Evolutionary conservation across 768 basidiomycete species (phyloP), one percentile per base, ranked within the genome.

Genomic region (Myochromella boudieri): DNA sequence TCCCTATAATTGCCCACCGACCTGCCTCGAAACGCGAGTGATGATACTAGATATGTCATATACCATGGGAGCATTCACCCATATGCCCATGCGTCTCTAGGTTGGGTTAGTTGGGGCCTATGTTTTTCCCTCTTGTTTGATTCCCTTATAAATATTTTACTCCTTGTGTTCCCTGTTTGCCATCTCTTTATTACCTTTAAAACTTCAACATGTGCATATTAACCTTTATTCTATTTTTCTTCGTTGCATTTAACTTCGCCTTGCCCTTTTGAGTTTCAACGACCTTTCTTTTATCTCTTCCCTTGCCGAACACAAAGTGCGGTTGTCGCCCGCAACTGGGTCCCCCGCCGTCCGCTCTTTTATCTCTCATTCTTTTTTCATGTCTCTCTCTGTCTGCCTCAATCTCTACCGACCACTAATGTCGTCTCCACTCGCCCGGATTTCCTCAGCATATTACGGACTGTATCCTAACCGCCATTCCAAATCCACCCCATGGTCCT

Each of bases 111-210:
- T 65, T 77, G 78, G 77, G 78, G 81, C 77, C 81, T 71, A 81
- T 81, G 77, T 78, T 81, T 82, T 78, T 71, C 67, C 62, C 64
- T 67, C 76, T 67, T 74, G 77, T 77, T 76, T 76, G 71, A 52
- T 58, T 60, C 58, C 68, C 53, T 64, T 56, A 49, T 54, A 55
- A 46, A 48, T 55, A 53, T 64, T 65, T 57, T 63, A 62, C 58
- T 68, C 65, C 58, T 68, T 65, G 61, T 60, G 52, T 54, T 3
- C 56, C 61, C 49, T 49, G 52, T 66, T 68, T 62, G 59, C 55
- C 61, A 57, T 66, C 59, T 67, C 62, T 66, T 69, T 62, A 64
- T 63, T 61, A 48, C 58, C 55, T 56, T 52, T 60, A 58, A 55
- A 59, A 57, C 57, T 53, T 49, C 44, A 18, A 42, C n/a, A 11